phyloP scores from a whole-genome alignment of 148 eudicot genomes.

The Rhododendron simsii region DNA sequence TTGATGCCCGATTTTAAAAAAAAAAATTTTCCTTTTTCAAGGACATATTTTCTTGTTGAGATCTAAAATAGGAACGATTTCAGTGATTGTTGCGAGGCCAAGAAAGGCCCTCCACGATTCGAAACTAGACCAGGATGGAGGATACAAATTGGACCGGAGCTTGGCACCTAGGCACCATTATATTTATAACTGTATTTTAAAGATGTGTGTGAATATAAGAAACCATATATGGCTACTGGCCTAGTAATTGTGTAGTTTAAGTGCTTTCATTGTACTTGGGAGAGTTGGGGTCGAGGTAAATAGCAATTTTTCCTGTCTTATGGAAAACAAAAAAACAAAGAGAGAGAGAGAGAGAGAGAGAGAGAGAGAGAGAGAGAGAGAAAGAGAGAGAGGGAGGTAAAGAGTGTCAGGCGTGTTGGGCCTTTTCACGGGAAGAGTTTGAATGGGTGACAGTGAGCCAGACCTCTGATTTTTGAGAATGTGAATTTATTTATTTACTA shows the following conservation, averaged over 20 bases:
- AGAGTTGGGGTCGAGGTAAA: no score
- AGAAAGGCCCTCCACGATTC: background rate
- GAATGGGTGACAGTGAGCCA: slow-evolving; percentile 35
- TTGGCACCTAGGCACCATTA: background rate
- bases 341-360: no score
- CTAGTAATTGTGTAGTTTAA: no score
- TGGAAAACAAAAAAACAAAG: no score
- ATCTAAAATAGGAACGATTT: background rate
- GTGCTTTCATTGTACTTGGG: no score
- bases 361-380: background rate
- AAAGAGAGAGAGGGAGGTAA: slow-evolving; percentile 22
- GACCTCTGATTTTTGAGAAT: slow-evolving; percentile 20
- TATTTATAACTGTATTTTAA: no score
- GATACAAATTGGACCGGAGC: background rate
- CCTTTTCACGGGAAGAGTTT: slow-evolving; percentile 40
- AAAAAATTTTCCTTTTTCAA: no score
- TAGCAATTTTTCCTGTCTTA: no score
- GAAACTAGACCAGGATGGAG: background rate
- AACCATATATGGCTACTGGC: no score
- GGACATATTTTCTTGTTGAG: background rate
- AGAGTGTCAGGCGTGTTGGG: slow-evolving; percentile 45
- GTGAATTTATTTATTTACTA: slow-evolving; percentile 6
- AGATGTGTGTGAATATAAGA: background rate
- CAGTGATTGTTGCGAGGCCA: background rate
- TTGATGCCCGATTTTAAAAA: background rate